Base-by-base conservation (phyloP, 2,329 filamentous ascomycete species). In the Xylariaceae sp. region DNA sequence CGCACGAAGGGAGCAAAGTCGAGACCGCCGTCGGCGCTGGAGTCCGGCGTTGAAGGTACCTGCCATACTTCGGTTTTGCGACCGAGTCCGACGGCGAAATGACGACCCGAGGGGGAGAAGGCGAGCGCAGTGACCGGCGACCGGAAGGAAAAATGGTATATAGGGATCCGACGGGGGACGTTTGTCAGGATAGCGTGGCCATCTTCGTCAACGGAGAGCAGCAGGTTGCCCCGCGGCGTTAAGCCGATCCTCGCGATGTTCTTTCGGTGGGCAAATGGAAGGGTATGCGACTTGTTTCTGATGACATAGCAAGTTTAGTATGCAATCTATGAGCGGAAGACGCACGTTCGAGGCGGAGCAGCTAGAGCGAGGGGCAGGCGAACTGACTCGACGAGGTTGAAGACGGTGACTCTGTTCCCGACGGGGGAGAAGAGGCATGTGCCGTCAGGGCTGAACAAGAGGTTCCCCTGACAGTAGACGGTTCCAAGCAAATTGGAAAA, bases 401-500 rank as follows among this genome's bases (percentile, higher is more conserved):
- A 99, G 56, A 97, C 89, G 1, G 93, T 91, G 62, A 99, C 92
- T 72, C 92, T 83, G 77, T 97, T 99, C 73, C 94, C 94, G 56
- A 99, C 94, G 6, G 94, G 95, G 50, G 94, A 99, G 71, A 95
- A 90, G 66, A 99, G 83, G 77, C 91, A 93, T 70, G 90, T 94
- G 73, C 95, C 95, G 83, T 99, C 93, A 62, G 92, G 91, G 70
- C 90, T 95, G 80, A 95, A 99, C 73, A 97, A 83, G 71, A 99
- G 84, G 75, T 97, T 99, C 77, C 95, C 94, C 84, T 92, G 90
- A 79, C 92, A 91, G 81, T 97, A 99, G 73, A 99, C 94, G 68
- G 94, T 99, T 73, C 94, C 95, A 71, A 99, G 85, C 74, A 99
- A 84, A 77, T 97, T 99, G 74, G 93, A 96, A 78, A 99, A 99